Evolutionary conservation across 208 protist species (phyloP).

Genomic region (Leishmania braziliensis): DNA sequence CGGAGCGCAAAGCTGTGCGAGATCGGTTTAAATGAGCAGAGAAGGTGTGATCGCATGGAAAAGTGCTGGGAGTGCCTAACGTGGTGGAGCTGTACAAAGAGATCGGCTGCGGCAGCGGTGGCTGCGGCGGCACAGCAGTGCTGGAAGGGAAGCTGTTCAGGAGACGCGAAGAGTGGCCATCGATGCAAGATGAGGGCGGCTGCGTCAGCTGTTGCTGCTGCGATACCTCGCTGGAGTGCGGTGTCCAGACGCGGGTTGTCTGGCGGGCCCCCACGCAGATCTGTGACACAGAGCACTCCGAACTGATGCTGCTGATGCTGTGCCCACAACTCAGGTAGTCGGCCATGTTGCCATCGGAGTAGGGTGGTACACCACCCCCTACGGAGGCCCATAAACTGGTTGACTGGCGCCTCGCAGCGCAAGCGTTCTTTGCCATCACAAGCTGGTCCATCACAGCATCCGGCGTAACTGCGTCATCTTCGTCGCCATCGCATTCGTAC

Average conservation of each 20-base stretch:
- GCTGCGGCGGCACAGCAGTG: not conserved
- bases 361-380: no score
- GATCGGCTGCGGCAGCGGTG: not conserved
- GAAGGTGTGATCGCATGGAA: not conserved
- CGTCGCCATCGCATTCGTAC: not conserved
- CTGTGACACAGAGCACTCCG: slow-evolving; percentile 22
- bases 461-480: not conserved
- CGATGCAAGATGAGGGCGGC: not conserved
- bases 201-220: not conserved
- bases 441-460: not conserved
- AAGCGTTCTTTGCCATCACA: not conserved
- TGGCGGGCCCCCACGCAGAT: slow-evolving; percentile 11
- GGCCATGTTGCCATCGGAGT: not conserved
- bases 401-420: not conserved
- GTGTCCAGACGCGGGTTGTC: slow-evolving; percentile 30
- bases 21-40: slow-evolving; percentile 1
- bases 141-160: not conserved
- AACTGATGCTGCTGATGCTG: not conserved
- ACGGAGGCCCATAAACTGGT: not conserved
- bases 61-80: not conserved
- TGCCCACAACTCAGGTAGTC: not conserved
- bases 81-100: not conserved
- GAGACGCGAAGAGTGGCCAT: not conserved
- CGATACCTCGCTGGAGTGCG: slow-evolving; percentile 18
- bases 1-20: not conserved